phyloP scores from a whole-genome alignment of 129 eudicot species.

The Artemisia argyi region DNA sequence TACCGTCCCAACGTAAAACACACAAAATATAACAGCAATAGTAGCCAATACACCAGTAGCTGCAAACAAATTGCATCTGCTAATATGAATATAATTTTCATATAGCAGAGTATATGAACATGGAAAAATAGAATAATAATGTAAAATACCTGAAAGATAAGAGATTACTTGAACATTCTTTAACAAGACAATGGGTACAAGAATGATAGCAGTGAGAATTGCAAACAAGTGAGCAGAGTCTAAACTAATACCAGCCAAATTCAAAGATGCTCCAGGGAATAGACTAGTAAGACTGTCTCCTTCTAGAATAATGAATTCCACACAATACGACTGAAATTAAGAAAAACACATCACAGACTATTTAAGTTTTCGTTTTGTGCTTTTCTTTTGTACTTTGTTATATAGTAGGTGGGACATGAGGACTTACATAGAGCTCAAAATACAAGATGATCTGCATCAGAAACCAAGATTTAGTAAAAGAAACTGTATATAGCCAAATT shows the following conservation, averaged over 20 bases:
- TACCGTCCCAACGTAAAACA: conserved; percentile 56
- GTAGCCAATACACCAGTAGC: conserved; percentile 88
- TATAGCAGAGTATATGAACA: not conserved
- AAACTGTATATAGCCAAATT: not conserved
- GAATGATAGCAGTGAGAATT: conserved; percentile 52
- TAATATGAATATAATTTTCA: not conserved
- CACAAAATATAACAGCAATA: conserved; percentile 55
- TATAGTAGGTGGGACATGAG: not conserved
- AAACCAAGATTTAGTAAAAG: conserved; percentile 27
- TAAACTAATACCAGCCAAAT: conserved; percentile 44
- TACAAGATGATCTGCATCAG: conserved; percentile 81
- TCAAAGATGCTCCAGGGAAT: conserved; percentile 69
- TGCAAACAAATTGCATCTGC: conserved; percentile 34
- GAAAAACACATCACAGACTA: conserved; percentile 11
- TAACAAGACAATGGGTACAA: conserved; percentile 81
- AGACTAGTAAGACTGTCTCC: conserved; percentile 79
- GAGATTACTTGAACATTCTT: conserved; percentile 71
- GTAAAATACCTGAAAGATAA: conserved; percentile 71
- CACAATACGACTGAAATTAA: conserved; percentile 75
- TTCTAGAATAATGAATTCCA: conserved; percentile 87
- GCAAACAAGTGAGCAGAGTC: conserved; percentile 79
- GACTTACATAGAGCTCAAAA: conserved; percentile 89
- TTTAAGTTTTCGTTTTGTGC: not conserved
- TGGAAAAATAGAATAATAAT: not conserved
- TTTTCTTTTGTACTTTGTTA: not conserved